Evolutionary conservation across 2,329 filamentous ascomycete genomes (phyloP), one percentile per base, ranked within the genome.

Genomic region (Dactylellina parvicollis): DNA sequence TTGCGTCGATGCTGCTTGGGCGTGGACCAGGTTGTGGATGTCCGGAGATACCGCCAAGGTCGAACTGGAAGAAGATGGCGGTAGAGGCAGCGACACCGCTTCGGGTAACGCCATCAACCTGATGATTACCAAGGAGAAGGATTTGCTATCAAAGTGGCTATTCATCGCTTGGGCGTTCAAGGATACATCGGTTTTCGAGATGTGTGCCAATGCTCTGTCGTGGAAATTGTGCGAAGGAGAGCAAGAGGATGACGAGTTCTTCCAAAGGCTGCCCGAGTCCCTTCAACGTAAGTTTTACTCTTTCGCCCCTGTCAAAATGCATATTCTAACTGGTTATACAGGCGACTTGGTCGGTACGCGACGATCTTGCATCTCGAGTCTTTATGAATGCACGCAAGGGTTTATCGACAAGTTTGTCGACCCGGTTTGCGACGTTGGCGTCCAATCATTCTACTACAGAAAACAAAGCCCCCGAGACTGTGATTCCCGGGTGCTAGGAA

Each of bases 341-440:
- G 70, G 55, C 14, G 70, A 74, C 32, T 20, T 74, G 40, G 38
- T 74, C 36, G 61, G 67, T 36, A 74, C 61, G 2, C 70, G 70
- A 28, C 30, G 40, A 7, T 26, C 70, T 10, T 74, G 70, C 22
- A 67, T 74, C 30, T 65, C 60, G 5, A 62, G 42, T 40, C 70
- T 74, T 18, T 60, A 74, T 28, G 56, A 74, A 0, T 67, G 70
- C 61, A 74, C 70, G 5, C 70, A 74, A 52, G 56, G 56, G 18
- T 74, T 74, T 22, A 67, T 74, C 46, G 70, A 74, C 30, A 74
- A 74, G 26, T 74, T 66, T 18, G 70, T 74, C 4, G 70, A 74
- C 30, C 46, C 55, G 0, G 70, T 74, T 7, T 74, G 70, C 55
- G 70, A 74, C 18, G 70, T 74, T 8, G 67, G 67, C n/a, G 47